Conservation (phyloP, 257 asterid genomes). For the Capsicum rhomboideum region DNA sequence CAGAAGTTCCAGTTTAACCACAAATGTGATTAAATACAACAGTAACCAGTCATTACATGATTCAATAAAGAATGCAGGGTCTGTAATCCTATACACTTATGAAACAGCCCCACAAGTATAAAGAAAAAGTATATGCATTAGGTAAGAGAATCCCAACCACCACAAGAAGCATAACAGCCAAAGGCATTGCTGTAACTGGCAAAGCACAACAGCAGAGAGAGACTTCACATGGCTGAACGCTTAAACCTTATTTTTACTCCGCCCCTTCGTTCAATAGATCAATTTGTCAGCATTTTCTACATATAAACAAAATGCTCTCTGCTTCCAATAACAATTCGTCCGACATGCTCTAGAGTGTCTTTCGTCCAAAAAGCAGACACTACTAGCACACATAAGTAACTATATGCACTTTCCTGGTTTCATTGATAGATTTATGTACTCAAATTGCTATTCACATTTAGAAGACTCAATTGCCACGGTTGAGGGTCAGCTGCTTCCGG, state of each 20-base stretch:
- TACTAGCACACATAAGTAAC: not conserved
- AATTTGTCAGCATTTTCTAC: conserved; percentile 1
- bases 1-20: not conserved
- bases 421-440: conserved; percentile 3
- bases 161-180: not conserved
- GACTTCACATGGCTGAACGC: conserved; percentile 3
- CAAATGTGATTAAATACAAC: conserved; percentile 2
- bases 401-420: not conserved
- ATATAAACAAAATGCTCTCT: not conserved
- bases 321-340: not conserved
- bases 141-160: not conserved
- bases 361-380: conserved; percentile 6
- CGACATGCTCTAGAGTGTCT: conserved; percentile 2
- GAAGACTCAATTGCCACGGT: not conserved
- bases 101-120: not conserved
- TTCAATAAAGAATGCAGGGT: conserved; percentile 1
- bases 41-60: not conserved
- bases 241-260: not conserved
- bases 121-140: not conserved
- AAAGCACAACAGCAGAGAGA: not conserved
- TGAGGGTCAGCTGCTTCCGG: conserved; percentile 3
- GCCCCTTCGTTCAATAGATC: not conserved
- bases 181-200: not conserved
- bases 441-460: conserved; percentile 2
- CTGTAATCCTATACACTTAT: conserved; percentile 6